These are phyloP conservation scores for Cornus kousa DNA, from an alignment of 148 eudicot species.

Conservation along the genomic window DNA sequence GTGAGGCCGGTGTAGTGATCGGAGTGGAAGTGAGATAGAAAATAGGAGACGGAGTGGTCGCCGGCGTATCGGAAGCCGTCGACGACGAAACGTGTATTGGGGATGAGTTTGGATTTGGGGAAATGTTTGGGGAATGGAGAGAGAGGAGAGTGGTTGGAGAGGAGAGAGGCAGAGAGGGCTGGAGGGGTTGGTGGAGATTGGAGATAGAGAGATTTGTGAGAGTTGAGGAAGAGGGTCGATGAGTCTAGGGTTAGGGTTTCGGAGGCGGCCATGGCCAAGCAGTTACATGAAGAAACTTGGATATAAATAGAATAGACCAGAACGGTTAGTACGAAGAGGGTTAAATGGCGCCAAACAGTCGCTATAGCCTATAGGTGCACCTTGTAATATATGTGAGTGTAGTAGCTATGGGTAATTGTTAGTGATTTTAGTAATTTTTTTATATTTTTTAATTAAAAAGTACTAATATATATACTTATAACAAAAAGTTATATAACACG, in stretches of 20 bases:
- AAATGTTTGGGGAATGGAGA: constrained; percentile 51
- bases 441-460: too few species aligned
- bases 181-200: constrained; percentile 25
- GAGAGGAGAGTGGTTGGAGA: constrained; percentile 32
- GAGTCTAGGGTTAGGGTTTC: constrained; percentile 61
- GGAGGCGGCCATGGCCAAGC: constrained; percentile 44
- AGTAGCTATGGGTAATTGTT: too few species aligned
- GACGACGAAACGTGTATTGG: constrained; percentile 77
- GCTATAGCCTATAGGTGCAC: too few species aligned
- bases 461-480: too few species aligned
- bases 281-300: not conserved
- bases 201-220: constrained; percentile 23
- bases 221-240: constrained; percentile 41
- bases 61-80: constrained; percentile 73
- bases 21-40: constrained; percentile 96
- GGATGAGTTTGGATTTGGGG: constrained; percentile 76
- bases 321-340: too few species aligned
- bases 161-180: constrained; percentile 19
- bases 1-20: constrained; percentile 88
- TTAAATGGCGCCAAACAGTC: too few species aligned
- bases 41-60: constrained; percentile 70
- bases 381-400: too few species aligned
- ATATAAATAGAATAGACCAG: too few species aligned
- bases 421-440: too few species aligned
- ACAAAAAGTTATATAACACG: too few species aligned